Base-by-base conservation (phyloP, 2,329 filamentous ascomycete species). In the Paecilomyces formosus region DNA sequence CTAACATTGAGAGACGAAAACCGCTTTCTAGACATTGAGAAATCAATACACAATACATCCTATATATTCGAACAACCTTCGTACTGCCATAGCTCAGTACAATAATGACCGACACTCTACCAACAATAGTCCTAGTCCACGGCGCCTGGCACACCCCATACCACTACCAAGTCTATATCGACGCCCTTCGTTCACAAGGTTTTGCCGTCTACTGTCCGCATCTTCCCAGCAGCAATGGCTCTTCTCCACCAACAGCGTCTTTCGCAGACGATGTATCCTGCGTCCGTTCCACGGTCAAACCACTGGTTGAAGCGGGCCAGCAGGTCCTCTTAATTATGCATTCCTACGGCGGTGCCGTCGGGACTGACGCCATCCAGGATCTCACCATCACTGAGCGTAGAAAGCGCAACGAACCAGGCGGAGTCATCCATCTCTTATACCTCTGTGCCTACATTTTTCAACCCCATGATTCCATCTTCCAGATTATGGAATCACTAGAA, bases 281-380 rank as follows among this genome's bases (percentile, higher is more conserved):
- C 33, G 54, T 66, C 7, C 58, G 53, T 39, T 54, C 39, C 30
- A 24, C 60, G 2, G 39, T 64, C 5, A n/a, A 22, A 9, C 31
- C 28, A 8, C 59, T 64, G 2, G 31, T 58, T 18, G 54, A 61
- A 0, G 51, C 57, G 5, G 63, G 63, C 12, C 56, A 65, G 15
- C 56, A 58, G 5, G 59, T 69, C 5, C 24, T 64, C 9, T 51
- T 67, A 54, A 45, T 68, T 15, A 63, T 68, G 61, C 67, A 69
- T 51, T 68, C 67, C 13, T 70, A 70, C 55, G 65, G 67, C 39
- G 65, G 67, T 3, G 61, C 58, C 22, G 61, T 66, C 21, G 64
- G 66, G 15, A 63, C 62, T 2, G 63, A 63, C 22, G 65, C 65
- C 12, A 57, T 62, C 18, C 52, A 61, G 18, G 64, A 60, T 4